Base-by-base conservation (phyloP, 2,329 filamentous ascomycete genomes). In the Botrytis pseudocinerea region DNA sequence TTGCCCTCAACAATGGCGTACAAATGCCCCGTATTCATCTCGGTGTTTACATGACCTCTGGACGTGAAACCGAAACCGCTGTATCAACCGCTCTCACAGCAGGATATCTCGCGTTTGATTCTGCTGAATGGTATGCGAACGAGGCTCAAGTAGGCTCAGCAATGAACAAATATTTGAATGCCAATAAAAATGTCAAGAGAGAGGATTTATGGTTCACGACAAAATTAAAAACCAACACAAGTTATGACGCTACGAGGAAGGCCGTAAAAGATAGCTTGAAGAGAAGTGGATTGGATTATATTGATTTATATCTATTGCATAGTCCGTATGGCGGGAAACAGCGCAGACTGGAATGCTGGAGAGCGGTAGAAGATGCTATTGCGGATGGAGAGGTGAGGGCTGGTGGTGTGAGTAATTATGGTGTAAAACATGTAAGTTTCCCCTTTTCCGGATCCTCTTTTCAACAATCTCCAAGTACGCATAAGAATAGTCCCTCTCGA, bases 241-340 rank as follows among this genome's bases (percentile, higher is more conserved):
- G 87, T 7, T 95, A 95, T 81, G 87, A 91, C n/a, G 83, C 84
- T 5, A 92, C 92, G 38, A 87, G 90, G 68, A 84, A 83, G 74
- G 90, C 91, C 0, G 93, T 96, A 76, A 88, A 85, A 75, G 81
- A 87, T 79, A 91, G 88, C 44, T 85, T 94, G 6, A 85, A 89
- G 64, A 87, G 87, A 72, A 90, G 88, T 38, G 91, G 89, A 0
- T 82, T 95, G 44, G 91, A 89, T 0, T 94, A 95, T 80, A 89
- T 95, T 72, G 93, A 96, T 79, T 81, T 96, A 62, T 95, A 95
- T 81, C 84, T 97, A 18, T 84, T 96, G 72, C 93, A 96, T 79
- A 92, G 90, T 65, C 93, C 93, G 0, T 93, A 93, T 77, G 93
- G 93, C 9, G 93, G 93, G 1, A 89, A 85, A 78, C 82, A 87